phyloP scores from a whole-genome alignment of 768 basidiomycete species.

The Termitomyces eurrhizus region DNA sequence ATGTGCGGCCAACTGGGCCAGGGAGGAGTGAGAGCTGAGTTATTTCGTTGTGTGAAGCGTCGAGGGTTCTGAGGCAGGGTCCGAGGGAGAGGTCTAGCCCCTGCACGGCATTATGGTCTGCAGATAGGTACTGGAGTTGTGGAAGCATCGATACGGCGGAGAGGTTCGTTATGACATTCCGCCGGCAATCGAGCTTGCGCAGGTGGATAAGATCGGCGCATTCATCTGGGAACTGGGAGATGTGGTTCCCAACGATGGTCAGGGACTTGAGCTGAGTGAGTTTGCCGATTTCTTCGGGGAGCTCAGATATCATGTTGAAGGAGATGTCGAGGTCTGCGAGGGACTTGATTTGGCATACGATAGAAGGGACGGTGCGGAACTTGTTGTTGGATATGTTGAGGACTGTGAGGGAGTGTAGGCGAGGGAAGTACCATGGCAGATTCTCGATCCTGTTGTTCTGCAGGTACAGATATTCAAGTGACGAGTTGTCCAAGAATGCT shows the following conservation, averaged over 20 bases:
- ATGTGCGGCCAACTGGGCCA: conserved; percentile 36
- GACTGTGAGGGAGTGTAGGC: conserved; percentile 62
- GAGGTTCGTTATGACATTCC: conserved; percentile 82
- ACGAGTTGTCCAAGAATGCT: conserved; percentile 74
- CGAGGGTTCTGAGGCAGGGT: conserved; percentile 57
- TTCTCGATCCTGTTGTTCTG: conserved; percentile 92
- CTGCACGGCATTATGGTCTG: conserved; percentile 82
- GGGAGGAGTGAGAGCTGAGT: conserved; percentile 67
- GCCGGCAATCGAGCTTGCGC: conserved; percentile 72
- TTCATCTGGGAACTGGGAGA: conserved; percentile 66
- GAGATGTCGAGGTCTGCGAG: conserved; percentile 89
- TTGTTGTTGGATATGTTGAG: conserved; percentile 98
- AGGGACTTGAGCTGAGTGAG: conserved; percentile 68
- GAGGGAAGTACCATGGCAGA: conserved; percentile 82
- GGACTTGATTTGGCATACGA: conserved; percentile 67
- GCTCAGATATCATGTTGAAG: conserved; percentile 82
- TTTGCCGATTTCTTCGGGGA: conserved; percentile 77
- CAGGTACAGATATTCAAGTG: conserved; percentile 63
- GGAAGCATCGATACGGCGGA: conserved; percentile 66
- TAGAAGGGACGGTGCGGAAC: conserved; percentile 69
- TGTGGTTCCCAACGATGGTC: conserved; percentile 81
- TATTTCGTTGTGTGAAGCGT: conserved; percentile 87
- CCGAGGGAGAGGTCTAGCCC: conserved; percentile 78
- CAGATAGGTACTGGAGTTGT: conserved; percentile 58
- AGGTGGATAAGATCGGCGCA: conserved; percentile 56